phyloP scores from a whole-genome alignment of 1,284 basidiomycete genomes.

The Heterobasidion irregulare region DNA sequence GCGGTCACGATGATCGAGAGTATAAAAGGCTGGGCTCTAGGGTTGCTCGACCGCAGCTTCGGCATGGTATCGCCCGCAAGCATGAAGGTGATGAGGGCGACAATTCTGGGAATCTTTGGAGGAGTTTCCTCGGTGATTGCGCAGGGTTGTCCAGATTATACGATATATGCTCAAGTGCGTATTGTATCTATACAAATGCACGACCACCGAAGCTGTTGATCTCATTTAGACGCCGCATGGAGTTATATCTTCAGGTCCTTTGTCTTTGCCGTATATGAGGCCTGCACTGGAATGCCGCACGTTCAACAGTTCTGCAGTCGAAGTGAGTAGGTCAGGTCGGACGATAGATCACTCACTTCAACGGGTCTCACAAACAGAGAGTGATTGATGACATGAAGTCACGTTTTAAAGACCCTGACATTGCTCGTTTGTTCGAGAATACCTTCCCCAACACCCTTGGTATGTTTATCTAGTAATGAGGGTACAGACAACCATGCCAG shows the following conservation, averaged over 20 bases:
- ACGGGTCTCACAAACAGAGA: conserved; percentile 29
- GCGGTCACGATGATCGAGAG: not conserved
- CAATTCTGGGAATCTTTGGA: not conserved
- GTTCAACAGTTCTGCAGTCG: conserved; percentile 65
- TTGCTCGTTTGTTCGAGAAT: conserved; percentile 70
- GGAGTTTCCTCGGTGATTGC: conserved; percentile 19
- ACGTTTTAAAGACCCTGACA: conserved; percentile 62
- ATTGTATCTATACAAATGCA: not conserved
- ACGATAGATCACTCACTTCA: too few relatives aligned
- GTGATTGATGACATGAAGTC: conserved; percentile 64
- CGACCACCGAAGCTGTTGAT: not conserved
- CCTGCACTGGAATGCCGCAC: conserved; percentile 60
- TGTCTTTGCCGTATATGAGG: conserved; percentile 64
- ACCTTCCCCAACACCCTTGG: conserved; percentile 73
- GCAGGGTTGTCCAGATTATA: conserved; percentile 54
- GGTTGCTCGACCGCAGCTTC: not conserved
- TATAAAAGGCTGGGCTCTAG: not conserved
- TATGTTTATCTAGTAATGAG: conserved; percentile 16
- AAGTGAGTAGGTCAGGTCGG: conserved; percentile 29
- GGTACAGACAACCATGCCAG: not conserved
- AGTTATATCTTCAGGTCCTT: conserved; percentile 45
- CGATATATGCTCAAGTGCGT: conserved; percentile 49
- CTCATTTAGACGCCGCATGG: conserved; percentile 45
- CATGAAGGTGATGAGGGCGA: not conserved
- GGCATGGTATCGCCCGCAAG: not conserved